Evolutionary conservation across 306 rosid genomes (phyloP), one percentile per base, ranked within the genome.

Genomic region (Hippophae tibetana): DNA sequence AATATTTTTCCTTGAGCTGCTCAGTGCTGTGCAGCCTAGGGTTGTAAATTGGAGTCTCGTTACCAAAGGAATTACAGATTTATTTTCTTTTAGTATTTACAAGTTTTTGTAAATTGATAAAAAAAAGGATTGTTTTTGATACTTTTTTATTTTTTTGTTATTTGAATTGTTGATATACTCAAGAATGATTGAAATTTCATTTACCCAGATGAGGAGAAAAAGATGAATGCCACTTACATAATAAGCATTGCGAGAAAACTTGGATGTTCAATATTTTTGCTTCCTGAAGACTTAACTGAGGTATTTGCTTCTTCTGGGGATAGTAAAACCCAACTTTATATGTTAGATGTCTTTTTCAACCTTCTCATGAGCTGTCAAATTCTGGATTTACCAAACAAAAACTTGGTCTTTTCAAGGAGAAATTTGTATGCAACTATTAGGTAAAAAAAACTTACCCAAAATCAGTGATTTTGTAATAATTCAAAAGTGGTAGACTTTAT

Each of bases 221-320:
- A 78, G 81, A 85, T 92, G 99, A 92, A 92, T 18, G 99, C 96
- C 13, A 81, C 90, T 25, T 92, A 88, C 87, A 85, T 92, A 58
- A 92, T 92, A 74, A 92, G 99, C 47, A 88, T 88, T 73, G 99
- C 99, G 52, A 83, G 99, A 69, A 92, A 92, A 84, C 93, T 92
- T 10, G 99, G 99, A 25, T 92, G 99, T 67, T 88, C 99, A 42
- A 92, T 92, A 71, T 92, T 92, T 74, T 75, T 92, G 69, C 92
- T 92, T 61, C 97, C 99, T 42, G 99, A 92, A 82, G 99, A 92
- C 77, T 80, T 92, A 72, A 92, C 87, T 10, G 95, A 88, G 99
- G 99, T 90, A 70, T 46, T 11, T 66, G 25, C 50, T 53, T 66
- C 23, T 0, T 18, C 1, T 1, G 23, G 23, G 23, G 23, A 18